Conservation (phyloP, 108 stramenopile species). For the Conticribra guillardii region DNA sequence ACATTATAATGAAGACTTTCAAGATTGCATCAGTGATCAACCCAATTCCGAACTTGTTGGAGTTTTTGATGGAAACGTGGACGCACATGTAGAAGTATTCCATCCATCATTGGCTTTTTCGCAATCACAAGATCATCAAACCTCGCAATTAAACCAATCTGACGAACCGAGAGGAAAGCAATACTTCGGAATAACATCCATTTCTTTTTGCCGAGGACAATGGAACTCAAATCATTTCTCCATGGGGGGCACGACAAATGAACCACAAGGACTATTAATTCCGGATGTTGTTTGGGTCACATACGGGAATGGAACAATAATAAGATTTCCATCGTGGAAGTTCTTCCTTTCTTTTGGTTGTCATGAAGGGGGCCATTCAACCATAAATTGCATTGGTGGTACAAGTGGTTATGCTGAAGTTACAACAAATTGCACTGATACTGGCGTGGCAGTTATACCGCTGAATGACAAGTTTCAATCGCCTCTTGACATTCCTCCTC, state of each 20-base stretch:
- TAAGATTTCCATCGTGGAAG: slow-evolving; percentile 72
- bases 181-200: slow-evolving; percentile 27
- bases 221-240: slow-evolving; percentile 2
- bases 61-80: slow-evolving; percentile 9
- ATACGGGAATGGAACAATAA: slow-evolving; percentile 72
- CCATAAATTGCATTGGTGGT: neutral
- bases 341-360: slow-evolving; percentile 62
- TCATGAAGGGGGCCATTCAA: slow-evolving; percentile 6
- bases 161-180: neutral
- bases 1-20: slow-evolving; percentile 1
- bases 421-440: slow-evolving; percentile 4
- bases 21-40: neutral
- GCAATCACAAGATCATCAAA: neutral
- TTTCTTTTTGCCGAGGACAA: slow-evolving; percentile 26
- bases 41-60: neutral
- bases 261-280: slow-evolving; percentile 2
- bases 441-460: slow-evolving; percentile 25
- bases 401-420: neutral
- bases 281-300: slow-evolving; percentile 66
- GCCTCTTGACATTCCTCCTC: slow-evolving; percentile 43
- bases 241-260: neutral
- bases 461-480: slow-evolving; percentile 41
- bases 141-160: neutral
- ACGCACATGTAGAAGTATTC: slow-evolving; percentile 30
- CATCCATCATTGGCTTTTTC: slow-evolving; percentile 22